These are phyloP conservation scores for Fusarium temperatum DNA, from an alignment of 2,329 filamentous ascomycete species.

Conservation along the genomic window DNA sequence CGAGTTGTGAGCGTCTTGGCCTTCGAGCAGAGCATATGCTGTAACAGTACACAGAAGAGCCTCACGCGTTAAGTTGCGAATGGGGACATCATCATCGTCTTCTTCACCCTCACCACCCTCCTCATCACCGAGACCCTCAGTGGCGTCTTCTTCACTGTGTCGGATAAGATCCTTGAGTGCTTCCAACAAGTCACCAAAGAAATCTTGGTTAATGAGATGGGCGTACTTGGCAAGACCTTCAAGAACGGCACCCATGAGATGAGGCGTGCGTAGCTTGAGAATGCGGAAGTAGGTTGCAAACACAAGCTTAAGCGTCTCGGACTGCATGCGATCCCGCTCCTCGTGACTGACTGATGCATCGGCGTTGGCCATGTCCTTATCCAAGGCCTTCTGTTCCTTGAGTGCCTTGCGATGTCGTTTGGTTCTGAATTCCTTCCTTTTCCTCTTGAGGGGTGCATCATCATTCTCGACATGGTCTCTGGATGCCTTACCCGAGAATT, in stretches of 20 bases:
- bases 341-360: constrained; percentile 92
- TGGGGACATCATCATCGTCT: constrained; percentile 56
- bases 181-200: constrained; percentile 96
- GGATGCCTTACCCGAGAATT: constrained; percentile 87
- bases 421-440: constrained; percentile 83
- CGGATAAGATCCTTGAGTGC: constrained; percentile 92
- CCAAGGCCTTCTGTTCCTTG: constrained; percentile 86
- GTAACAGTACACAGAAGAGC: constrained; percentile 94
- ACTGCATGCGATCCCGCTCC: constrained; percentile 91
- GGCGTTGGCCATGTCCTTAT: constrained; percentile 93
- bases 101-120: constrained; percentile 57
- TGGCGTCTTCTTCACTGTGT: constrained; percentile 70
- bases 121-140: constrained; percentile 53
- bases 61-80: constrained; percentile 83
- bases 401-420: constrained; percentile 85
- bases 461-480: constrained; percentile 74
- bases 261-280: constrained; percentile 80
- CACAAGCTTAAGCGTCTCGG: constrained; percentile 94
- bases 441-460: constrained; percentile 67
- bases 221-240: constrained; percentile 94
- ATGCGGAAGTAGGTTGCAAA: constrained; percentile 97
- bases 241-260: constrained; percentile 95
- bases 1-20: constrained; percentile 90
- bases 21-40: constrained; percentile 93
- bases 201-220: constrained; percentile 98